Conservation (phyloP, 2,329 filamentous ascomycete species). For the Fusarium mangiferae region DNA sequence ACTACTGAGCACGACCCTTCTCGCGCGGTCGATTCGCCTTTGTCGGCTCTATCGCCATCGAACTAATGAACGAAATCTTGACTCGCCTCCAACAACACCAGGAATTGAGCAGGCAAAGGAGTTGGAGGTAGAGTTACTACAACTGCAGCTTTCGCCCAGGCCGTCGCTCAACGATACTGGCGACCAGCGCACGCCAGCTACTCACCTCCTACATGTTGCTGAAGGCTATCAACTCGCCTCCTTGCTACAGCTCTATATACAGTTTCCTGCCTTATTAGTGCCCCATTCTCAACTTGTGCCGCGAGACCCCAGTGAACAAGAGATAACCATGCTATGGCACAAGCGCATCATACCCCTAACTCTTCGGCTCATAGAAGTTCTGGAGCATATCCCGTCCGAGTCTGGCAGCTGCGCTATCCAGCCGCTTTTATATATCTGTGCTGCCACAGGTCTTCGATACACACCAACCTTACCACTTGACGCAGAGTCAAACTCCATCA, state of each 20-base stretch:
- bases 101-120: background rate
- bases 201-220: background rate
- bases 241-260: background rate
- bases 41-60: background rate
- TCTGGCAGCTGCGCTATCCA: background rate
- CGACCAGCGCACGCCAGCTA: background rate
- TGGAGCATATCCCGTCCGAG: background rate
- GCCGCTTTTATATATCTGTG: background rate
- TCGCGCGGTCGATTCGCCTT: background rate
- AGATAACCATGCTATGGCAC: background rate
- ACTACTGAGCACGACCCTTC: background rate
- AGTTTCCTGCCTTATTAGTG: background rate
- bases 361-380: background rate
- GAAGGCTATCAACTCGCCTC: background rate
- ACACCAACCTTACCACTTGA: fast-evolving
- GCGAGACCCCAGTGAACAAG: fast-evolving
- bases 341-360: background rate
- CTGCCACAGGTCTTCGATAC: background rate
- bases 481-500: background rate
- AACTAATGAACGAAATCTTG: fast-evolving
- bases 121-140: background rate
- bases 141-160: background rate
- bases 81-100: fast-evolving
- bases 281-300: fast-evolving
- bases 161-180: background rate